Evolutionary conservation across 345 rosid species (phyloP).

Genomic region (Corchorus olitorius): DNA sequence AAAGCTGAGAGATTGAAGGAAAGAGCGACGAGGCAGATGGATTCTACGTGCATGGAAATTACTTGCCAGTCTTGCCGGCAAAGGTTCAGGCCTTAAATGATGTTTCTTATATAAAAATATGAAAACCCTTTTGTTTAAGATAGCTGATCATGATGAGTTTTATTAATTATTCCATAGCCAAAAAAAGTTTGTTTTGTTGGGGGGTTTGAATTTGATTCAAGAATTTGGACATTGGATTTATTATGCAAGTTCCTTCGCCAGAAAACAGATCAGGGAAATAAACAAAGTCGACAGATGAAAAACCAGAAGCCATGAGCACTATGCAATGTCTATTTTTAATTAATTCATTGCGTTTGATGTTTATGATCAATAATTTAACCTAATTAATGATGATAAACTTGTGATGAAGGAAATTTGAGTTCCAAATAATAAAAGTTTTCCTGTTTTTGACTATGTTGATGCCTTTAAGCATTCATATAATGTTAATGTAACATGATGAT

Average conservation of each 20-base stretch:
- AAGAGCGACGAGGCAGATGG: conserved; percentile 64
- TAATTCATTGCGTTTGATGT: background rate
- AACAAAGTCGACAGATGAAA: conserved; percentile 8
- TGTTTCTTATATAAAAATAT: background rate
- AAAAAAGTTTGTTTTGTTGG: conserved; percentile 19
- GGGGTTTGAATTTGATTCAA: conserved; percentile 14
- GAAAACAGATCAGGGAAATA: conserved; percentile 11
- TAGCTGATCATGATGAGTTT: background rate
- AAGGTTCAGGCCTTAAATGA: conserved; percentile 65
- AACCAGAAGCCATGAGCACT: conserved; percentile 7
- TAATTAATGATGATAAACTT: background rate
- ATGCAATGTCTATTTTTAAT: conserved; percentile 21
- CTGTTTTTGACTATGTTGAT: background rate
- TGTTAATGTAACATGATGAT: background rate
- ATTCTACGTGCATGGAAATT: conserved; percentile 84
- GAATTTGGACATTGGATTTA: conserved; percentile 37
- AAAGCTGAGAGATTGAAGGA: conserved; percentile 85
- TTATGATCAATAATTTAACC: background rate
- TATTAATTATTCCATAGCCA: conserved; percentile 14
- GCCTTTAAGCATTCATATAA: background rate
- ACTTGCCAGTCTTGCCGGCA: conserved; percentile 98
- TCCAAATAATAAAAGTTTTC: background rate
- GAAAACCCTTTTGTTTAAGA: background rate
- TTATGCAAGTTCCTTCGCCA: conserved; percentile 12
- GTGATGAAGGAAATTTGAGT: background rate